Evolutionary conservation across 2,329 filamentous ascomycete genomes (phyloP).

Genomic region (Tolypocladium ophioglossoides): DNA sequence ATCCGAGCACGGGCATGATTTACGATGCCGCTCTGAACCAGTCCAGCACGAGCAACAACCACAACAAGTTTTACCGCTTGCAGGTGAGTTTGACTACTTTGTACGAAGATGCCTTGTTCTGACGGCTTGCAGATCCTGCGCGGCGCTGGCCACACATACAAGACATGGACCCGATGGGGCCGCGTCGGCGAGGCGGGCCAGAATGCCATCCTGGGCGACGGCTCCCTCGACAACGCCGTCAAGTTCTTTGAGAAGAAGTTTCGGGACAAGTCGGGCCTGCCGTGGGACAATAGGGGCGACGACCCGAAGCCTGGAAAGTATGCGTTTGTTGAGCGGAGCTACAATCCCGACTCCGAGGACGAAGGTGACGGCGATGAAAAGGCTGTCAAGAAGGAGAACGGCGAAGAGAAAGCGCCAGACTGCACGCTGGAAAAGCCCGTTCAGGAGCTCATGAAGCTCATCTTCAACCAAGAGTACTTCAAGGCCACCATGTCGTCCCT

Average conservation of each 20-base stretch:
- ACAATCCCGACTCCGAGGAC: slow-evolving; percentile 44
- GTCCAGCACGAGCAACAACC: slow-evolving; percentile 59
- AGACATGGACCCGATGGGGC: slow-evolving; percentile 72
- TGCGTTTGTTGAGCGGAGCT: slow-evolving; percentile 69
- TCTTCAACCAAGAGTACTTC: slow-evolving; percentile 73
- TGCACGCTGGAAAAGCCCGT: slow-evolving; percentile 50
- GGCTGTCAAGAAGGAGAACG: slow-evolving; percentile 22
- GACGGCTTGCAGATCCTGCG: slow-evolving; percentile 28
- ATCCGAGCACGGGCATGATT: slow-evolving; percentile 48
- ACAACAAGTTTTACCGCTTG: slow-evolving; percentile 75
- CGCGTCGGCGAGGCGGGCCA: slow-evolving; percentile 56
- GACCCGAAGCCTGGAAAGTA: slow-evolving; percentile 60
- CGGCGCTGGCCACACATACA: slow-evolving; percentile 29
- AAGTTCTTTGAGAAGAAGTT: slow-evolving; percentile 50
- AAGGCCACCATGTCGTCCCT: slow-evolving; percentile 52
- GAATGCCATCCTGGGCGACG: slow-evolving; percentile 30
- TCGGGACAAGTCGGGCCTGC: slow-evolving; percentile 47
- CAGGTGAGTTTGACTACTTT: slow-evolving; percentile 37
- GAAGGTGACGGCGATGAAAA: slow-evolving; percentile 18
- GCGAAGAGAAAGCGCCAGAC: slow-evolving; percentile 27
- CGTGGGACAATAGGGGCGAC: slow-evolving; percentile 41
- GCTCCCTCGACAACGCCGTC: slow-evolving; percentile 31
- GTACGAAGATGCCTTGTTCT: slow-evolving; percentile 2
- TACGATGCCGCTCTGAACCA: slow-evolving; percentile 75
- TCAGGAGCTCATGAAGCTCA: slow-evolving; percentile 64